Base-by-base conservation (phyloP, 2,329 filamentous ascomycete genomes). In the Fonsecaea monophora region DNA sequence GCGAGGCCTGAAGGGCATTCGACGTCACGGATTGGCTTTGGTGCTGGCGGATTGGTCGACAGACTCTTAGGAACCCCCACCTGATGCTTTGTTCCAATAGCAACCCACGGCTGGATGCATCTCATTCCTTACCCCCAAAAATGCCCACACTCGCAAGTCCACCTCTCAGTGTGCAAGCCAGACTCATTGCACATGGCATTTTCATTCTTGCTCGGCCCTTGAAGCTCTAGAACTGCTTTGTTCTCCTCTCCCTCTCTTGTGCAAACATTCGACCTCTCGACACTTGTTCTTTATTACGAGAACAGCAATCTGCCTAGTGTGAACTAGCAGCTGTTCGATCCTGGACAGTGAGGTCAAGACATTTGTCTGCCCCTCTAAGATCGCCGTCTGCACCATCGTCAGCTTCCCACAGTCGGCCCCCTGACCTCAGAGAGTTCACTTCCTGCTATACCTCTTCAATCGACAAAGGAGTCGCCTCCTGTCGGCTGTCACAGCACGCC, bases 401-500 rank as follows among this genome's bases (percentile, higher is more conserved):
- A n/a, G 55, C 42, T 53, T 25, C 48, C 54, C 40, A 42, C 15
- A 50, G 40, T 38, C 55, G 18, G 38, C 55, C 6, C 21, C 40
- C 45, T 53, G 21, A 48, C 45, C 54, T 60, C 56, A 57, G 30
- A 54, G 53, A 64, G 50, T 21, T 13, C 25, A 32, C 42, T 37
- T 25, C 34, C 13, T 57, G 48, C 12, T 54, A 32, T 34, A 42
- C 35, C 4, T 42, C 35, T 15, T 61, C 40, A 32, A 55, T 58
- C 58, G 61, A 64, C 38, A 57, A 56, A 57, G 56, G 25, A 53
- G 37, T 37, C 45, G 62, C 60, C 53, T 60, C 58, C 42, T 12
- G 32, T 57, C 42, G 30, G 32, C 54, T 42, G 54, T 61, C 64
- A 34, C 53, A 60, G 60, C 65, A 66, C 35, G 21, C 45, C 68